These are phyloP conservation scores for Ophiostoma sp. DNA, from an alignment of 2,329 filamentous ascomycete species.

Conservation along the genomic window DNA sequence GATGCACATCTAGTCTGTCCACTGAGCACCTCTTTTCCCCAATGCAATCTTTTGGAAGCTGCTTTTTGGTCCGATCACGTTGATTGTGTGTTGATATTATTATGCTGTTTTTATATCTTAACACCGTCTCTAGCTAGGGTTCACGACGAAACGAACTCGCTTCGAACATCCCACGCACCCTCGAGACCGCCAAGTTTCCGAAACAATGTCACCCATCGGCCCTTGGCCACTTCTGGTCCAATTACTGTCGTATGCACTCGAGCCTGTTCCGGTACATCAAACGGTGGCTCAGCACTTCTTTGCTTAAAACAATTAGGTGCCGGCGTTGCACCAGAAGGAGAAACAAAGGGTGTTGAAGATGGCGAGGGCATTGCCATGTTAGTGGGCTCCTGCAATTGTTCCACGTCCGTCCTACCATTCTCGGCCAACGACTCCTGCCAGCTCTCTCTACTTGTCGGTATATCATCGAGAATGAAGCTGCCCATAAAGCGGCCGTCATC, in stretches of 20 bases:
- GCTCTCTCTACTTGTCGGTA: too few species aligned
- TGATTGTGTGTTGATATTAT: not conserved
- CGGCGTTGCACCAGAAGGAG: not conserved
- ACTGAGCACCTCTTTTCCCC: not conserved
- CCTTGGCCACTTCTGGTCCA: conserved; percentile 36
- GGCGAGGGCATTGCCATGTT: not conserved
- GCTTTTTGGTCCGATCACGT: not conserved
- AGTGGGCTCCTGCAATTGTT: not conserved
- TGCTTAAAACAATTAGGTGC: not conserved
- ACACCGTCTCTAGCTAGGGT: not conserved
- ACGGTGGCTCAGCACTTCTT: conserved; percentile 34
- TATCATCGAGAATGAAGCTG: not conserved
- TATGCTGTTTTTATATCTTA: not conserved
- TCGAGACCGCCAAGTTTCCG: conserved; percentile 35
- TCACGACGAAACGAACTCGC: conserved; percentile 32
- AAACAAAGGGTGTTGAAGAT: not conserved
- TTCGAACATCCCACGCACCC: conserved; percentile 37
- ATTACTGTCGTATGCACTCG: conserved; percentile 38
- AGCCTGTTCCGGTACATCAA: conserved; percentile 38
- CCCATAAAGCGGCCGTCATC: not conserved
- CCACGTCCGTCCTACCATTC: not conserved
- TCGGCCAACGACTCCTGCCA: not conserved
- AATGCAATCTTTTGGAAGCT: not conserved
- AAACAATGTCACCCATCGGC: conserved; percentile 38
- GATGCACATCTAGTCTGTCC: not conserved